Conservation (phyloP, 306 rosid genomes). For the Fragaria iinumae region DNA sequence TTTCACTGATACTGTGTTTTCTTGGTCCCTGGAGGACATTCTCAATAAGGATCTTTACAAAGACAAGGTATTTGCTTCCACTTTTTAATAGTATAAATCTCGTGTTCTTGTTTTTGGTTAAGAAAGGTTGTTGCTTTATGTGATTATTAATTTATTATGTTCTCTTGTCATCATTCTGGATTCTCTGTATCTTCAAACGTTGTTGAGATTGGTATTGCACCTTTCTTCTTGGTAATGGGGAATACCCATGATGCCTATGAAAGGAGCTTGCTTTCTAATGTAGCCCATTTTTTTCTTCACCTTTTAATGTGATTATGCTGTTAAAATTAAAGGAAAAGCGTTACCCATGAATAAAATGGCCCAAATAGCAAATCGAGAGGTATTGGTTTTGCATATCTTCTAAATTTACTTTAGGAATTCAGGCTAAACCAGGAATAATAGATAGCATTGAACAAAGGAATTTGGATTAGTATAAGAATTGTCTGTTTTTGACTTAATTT, state of each 20-base stretch:
- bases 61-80: constrained; percentile 32
- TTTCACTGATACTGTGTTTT: constrained; percentile 39
- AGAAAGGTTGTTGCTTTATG: neutral
- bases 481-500: neutral
- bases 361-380: neutral
- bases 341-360: neutral
- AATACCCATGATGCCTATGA: neutral
- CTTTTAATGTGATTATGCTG: neutral
- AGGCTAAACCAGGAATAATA: neutral
- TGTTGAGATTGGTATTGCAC: neutral
- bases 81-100: neutral
- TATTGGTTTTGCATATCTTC: neutral
- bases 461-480: neutral
- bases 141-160: neutral
- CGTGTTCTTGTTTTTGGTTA: neutral
- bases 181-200: neutral
- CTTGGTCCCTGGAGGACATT: constrained; percentile 65
- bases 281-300: neutral
- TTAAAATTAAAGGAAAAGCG: neutral
- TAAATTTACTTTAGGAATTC: neutral
- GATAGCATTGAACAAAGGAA: too few species aligned
- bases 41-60: constrained; percentile 37
- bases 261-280: neutral
- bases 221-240: neutral
- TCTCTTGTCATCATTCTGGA: neutral